Percentiles rank a stretch among this genome's conserved stretches.
These are phyloP conservation scores for Golovinomyces cichoracearum DNA, from an alignment of 2,329 filamentous ascomycete species.

Conservation along the genomic window DNA sequence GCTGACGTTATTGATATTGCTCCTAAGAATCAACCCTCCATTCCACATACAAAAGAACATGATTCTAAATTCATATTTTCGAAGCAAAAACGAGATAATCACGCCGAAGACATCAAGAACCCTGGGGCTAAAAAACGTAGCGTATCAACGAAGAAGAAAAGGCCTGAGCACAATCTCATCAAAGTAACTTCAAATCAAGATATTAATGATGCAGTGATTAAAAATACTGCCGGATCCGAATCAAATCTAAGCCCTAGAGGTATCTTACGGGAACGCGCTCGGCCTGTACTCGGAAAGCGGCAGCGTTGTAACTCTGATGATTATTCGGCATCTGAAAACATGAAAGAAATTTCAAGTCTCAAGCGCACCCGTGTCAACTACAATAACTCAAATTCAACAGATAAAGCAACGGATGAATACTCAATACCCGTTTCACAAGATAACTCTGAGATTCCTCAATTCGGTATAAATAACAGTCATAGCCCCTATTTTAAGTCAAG, in stretches of 20 bases:
- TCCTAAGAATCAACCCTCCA: background rate
- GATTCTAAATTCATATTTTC: background rate
- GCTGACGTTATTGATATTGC: background rate
- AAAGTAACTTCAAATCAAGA: background rate
- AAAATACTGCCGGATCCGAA: background rate
- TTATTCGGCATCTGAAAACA: background rate
- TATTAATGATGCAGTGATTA: background rate
- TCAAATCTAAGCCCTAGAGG: background rate
- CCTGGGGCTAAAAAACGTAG: background rate
- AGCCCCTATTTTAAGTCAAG: background rate
- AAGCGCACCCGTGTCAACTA: background rate
- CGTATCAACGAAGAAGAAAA: background rate
- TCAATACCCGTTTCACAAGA: background rate
- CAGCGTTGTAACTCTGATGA: background rate
- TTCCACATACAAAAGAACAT: background rate
- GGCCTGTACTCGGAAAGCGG: background rate
- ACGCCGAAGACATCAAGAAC: background rate
- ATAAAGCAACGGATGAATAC: background rate
- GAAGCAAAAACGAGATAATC: background rate
- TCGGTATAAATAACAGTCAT: background rate
- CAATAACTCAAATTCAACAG: background rate
- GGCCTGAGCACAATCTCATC: too few species aligned
- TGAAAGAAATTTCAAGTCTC: background rate
- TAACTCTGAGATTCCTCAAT: background rate
- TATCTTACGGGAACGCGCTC: background rate